Base-by-base conservation (phyloP, 495 filamentous ascomycete genomes). In the Umbilicaria muhlenbergii region DNA sequence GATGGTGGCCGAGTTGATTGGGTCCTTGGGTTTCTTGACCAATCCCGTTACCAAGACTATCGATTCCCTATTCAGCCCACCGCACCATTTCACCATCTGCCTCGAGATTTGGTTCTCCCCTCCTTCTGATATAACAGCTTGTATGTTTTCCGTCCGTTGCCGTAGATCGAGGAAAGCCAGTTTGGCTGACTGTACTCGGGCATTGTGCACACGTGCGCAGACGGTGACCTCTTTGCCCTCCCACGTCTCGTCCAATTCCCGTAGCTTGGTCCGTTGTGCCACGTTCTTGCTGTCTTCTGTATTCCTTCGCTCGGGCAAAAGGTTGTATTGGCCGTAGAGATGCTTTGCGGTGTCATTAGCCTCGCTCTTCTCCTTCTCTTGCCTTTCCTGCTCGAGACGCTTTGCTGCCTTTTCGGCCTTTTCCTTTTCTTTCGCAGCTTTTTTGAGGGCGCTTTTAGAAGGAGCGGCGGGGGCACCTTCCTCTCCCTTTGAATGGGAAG, bases 61-160 rank as follows among this genome's bases (percentile, higher is more conserved):
- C 7, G 75, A 81, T 61, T 95, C 88, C 34, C 76, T 67, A 46
- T 80, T 85, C 46, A 96, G 64, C 44, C 74, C 78, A 50, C 80
- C 77, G 12, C 77, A 78, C 74, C 82, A 95, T 61, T 93, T 89
- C 31, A 94, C 80, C 78, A 96, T 94, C 63, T 88, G 79, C 51
- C 65, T 53, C 19, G 76, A 70, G 45, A 73, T 68, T 49, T 67
- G 63, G 28, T 56, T 41, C 14, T 32, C 39, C 4, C 53, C 53
- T 42, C 71, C 72, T 45, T 76, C 72, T 42, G 78, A 67, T 51
- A 83, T 69, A 32, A 81, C 75, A 41, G 77, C 87, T 67, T 94
- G 88, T 14, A 94, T 77, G 19, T 84, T 80, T 55, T 77, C 74
- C 39, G 78, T 76, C 56, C 83, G 79, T 66, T 94, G 80, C 44